Evolutionary conservation across 768 basidiomycete species (phyloP).

Genomic region (Mycena floridula): DNA sequence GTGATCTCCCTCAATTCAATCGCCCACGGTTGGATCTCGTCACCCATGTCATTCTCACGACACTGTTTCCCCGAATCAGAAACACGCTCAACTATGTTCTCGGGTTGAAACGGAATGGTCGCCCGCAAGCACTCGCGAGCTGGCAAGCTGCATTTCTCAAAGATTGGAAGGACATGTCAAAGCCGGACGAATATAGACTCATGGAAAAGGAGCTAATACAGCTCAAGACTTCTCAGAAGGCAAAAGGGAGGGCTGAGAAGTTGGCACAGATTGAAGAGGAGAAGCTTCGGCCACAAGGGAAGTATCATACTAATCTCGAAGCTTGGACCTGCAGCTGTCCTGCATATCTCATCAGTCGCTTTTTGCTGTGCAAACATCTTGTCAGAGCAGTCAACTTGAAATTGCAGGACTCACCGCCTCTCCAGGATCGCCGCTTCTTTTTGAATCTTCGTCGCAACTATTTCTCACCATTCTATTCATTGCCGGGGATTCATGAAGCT

Average conservation of each 20-base stretch:
- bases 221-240: not conserved
- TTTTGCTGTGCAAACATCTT: slow-evolving; percentile 10
- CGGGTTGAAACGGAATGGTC: slow-evolving; percentile 9
- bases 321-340: slow-evolving; percentile 16
- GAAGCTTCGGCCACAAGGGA: slow-evolving; percentile 1
- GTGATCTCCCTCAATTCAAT: slow-evolving; percentile 15
- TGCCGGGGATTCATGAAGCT: too few species aligned
- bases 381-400: too few species aligned
- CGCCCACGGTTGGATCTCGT: slow-evolving; percentile 16
- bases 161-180: slow-evolving; percentile 13
- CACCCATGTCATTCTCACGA: slow-evolving; percentile 6
- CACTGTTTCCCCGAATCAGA: slow-evolving; percentile 9
- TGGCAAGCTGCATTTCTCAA: slow-evolving; percentile 15
- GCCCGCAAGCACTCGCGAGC: slow-evolving; percentile 7
- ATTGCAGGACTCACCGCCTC: too few species aligned
- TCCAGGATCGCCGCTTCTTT: too few species aligned
- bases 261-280: slow-evolving; percentile 7
- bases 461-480: too few species aligned
- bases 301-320: slow-evolving; percentile 8
- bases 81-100: slow-evolving; percentile 10
- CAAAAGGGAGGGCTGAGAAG: not conserved
- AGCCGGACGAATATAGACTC: slow-evolving; percentile 9
- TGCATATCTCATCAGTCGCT: slow-evolving; percentile 10
- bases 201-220: slow-evolving; percentile 13
- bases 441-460: too few species aligned